Conservation (phyloP, 75 land plant genomes). For the Cunninghamia lanceolata region DNA sequence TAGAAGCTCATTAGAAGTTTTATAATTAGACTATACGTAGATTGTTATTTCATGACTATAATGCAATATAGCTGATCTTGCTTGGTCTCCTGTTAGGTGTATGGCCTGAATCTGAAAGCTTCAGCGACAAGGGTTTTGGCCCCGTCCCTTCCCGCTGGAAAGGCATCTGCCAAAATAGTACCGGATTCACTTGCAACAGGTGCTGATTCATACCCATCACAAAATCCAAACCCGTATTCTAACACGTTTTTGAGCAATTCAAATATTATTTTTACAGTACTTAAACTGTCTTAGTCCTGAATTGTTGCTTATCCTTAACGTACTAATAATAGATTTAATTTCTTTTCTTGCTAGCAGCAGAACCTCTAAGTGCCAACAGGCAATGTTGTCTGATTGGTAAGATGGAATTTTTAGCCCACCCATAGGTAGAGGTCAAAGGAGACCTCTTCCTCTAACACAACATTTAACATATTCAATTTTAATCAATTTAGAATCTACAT, state of each 20-base stretch:
- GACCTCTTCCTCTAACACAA: too few relatives aligned
- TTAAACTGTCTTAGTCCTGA: background rate
- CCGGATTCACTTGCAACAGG: conserved; percentile 47
- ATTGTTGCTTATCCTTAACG: background rate
- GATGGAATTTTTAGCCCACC: too few relatives aligned
- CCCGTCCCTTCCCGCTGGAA: conserved; percentile 60
- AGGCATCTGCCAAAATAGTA: conserved; percentile 38
- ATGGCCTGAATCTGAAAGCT: conserved; percentile 31
- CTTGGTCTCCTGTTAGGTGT: conserved; percentile 5
- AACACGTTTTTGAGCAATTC: background rate
- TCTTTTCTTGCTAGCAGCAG: too few relatives aligned
- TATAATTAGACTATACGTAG: background rate
- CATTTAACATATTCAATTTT: too few relatives aligned
- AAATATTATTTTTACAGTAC: background rate
- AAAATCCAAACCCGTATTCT: background rate
- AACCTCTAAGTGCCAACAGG: too few relatives aligned
- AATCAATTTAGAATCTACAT: too few relatives aligned
- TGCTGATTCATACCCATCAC: conserved; percentile 6
- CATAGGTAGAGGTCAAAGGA: too few relatives aligned
- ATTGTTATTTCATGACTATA: background rate
- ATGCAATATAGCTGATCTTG: background rate
- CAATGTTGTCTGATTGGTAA: too few relatives aligned
- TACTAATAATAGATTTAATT: too few relatives aligned
- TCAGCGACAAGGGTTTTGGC: conserved; percentile 35
- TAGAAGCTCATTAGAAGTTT: background rate